Evolutionary conservation across 2,329 filamentous ascomycete species (phyloP).

Genomic region (Neocucurbitaria cava): DNA sequence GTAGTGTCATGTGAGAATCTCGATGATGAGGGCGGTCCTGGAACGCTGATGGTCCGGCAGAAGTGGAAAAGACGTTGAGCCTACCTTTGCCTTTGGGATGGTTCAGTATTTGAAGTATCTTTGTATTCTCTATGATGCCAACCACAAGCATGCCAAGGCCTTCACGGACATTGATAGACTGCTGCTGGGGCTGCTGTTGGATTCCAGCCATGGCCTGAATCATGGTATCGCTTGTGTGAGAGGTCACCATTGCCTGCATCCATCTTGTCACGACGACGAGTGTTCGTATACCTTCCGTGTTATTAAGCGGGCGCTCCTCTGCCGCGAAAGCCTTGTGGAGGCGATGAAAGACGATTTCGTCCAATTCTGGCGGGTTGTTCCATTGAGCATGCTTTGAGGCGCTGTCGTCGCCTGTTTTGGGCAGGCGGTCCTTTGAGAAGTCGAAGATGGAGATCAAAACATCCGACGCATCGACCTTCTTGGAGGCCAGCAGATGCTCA

Average conservation of each 20-base stretch:
- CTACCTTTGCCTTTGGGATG: conserved; percentile 62
- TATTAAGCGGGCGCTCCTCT: conserved; percentile 42
- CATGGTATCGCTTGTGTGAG: conserved; percentile 49
- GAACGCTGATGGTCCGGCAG: background rate
- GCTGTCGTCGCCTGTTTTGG: conserved; percentile 27
- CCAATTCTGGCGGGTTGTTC: conserved; percentile 46
- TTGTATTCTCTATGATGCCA: conserved; percentile 66
- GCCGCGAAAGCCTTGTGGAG: conserved; percentile 44
- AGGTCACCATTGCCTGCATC: conserved; percentile 50
- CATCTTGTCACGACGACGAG: conserved; percentile 42
- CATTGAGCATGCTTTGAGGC: conserved; percentile 32
- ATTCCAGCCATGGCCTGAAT: conserved; percentile 50
- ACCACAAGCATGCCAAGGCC: conserved; percentile 70
- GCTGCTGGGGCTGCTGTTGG: conserved; percentile 57
- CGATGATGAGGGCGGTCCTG: background rate
- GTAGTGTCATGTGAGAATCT: background rate
- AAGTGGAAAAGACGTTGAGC: conserved; percentile 6
- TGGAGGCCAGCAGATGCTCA: conserved; percentile 42
- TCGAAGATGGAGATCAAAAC: conserved; percentile 41
- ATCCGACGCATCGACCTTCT: conserved; percentile 45
- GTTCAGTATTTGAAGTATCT: conserved; percentile 62
- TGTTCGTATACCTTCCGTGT: conserved; percentile 39
- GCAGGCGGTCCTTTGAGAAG: conserved; percentile 43
- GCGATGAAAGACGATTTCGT: conserved; percentile 48
- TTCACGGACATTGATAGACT: conserved; percentile 68